Base-by-base conservation (phyloP, 768 basidiomycete genomes). In the Tephrocybe sp. region DNA sequence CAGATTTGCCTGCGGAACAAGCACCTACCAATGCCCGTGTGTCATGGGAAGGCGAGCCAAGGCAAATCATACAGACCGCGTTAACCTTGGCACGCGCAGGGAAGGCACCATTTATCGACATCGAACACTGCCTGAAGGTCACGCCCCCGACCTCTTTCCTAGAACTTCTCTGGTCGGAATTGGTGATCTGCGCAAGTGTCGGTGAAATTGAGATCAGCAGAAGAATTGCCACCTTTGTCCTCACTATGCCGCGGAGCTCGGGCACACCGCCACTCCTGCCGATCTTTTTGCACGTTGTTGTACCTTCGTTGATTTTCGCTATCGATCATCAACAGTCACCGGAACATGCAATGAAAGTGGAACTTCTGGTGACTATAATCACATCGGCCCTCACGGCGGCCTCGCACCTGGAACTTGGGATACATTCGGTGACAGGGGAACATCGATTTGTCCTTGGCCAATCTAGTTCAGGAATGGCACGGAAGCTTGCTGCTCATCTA, bases 331-430 rank as follows among this genome's bases (percentile, higher is more conserved):
- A 79, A 57, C 71, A 69, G 46, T 66, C 72, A 21, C 60, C 70
- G n/a, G 84, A 87, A 49, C 78, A 83, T 52, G 71, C 74, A 8
- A 64, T 83, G 45, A 74, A 69, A 44, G 73, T 79, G 4, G 88
- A 92, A 60, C 72, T 89, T 24, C 63, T 91, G 19, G 79, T 80
- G n/a, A 72, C 76, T 3, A 70, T 87, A 44, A 69, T 89, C 16
- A 79, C 85, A 7, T 86, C 86, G 1, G 73, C 79, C 0, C 72
- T 92, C 30, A 84, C 84, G 1, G 77, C 80, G 1, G 82, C 86
- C 0, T 69, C 87, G 42, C 86, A 91, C 55, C 62, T 88, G 9
- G 89, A 92, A 62, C 78, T 84, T 72, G 85, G 85, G 9, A 67
- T 86, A 51, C 75, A 77, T 44, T 74, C 77, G 5, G 73, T 79